Evolutionary conservation across 768 basidiomycete species (phyloP), one percentile per base, ranked within the genome.

Genomic region (Boletus vinaceobasis): DNA sequence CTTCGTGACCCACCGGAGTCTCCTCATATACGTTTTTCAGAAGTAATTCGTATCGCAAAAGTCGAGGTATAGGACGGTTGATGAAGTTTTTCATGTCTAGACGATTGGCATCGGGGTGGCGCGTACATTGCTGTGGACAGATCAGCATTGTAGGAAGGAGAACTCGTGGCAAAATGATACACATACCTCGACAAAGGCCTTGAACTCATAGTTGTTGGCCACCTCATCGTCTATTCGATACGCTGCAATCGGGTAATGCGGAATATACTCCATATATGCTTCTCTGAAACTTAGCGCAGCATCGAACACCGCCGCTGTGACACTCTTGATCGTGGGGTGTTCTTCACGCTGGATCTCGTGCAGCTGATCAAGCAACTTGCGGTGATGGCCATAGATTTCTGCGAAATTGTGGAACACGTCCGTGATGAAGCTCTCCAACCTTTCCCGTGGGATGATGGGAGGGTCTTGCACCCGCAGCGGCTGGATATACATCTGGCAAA

Each of bases 11-110:
- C 9, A 77, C 71, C 0, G 85, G 81, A 0, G 91, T 84, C 59
- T 87, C 85, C 19, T 93, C 88, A 57, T 87, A 73, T 59, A 98
- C 88, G 32, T 81, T 79, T 59, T 87, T 88, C 56, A 98, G 73
- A 17, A 98, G 77, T 1, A 98, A 77, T 59, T 90, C 87, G 67
- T 98, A 98, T 45, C 95, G 88, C 39, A 94, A 76, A 35, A 96
- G 73, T 42, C 96, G 86, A 55, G 92, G 90, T 59, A 96, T 94
- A 2, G 95, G 93, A 36, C 93, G 85, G 62, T 91, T 86, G 65
- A 95, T 88, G 73, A 98, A 99, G 61, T 80, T 87, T 68, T 95
- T 93, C 83, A 99, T 88, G 66, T 94, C 93, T 19, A 92, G 77
- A 47, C 87, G 84, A 63, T 89, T 85, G 1, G 93, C 83, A 54